phyloP scores from a whole-genome alignment of 345 rosid genomes.

The Rhizophora mangle region DNA sequence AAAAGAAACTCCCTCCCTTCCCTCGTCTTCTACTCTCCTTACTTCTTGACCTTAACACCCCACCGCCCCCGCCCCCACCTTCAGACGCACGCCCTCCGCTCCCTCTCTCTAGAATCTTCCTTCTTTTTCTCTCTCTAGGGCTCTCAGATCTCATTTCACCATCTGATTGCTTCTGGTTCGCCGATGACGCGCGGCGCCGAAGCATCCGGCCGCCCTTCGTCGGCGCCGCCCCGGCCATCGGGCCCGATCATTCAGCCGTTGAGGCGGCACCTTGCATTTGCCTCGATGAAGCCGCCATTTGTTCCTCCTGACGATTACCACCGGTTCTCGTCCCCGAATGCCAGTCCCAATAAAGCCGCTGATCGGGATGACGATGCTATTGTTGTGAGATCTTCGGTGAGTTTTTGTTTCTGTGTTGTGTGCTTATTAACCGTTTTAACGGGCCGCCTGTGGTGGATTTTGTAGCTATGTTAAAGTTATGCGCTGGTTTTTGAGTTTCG shows the following conservation, averaged over 20 bases:
- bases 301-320: slow-evolving; percentile 61
- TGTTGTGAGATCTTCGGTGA: slow-evolving; percentile 76
- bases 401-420: slow-evolving; percentile 16
- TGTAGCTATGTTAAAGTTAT: no score
- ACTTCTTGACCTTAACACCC: slow-evolving; percentile 11
- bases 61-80: background rate
- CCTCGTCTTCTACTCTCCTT: slow-evolving; percentile 26
- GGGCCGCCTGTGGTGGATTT: no score
- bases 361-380: slow-evolving; percentile 63
- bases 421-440: background rate
- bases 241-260: slow-evolving; percentile 64
- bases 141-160: background rate
- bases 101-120: slow-evolving; percentile 11
- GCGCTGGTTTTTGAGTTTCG: no score
- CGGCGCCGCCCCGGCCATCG: slow-evolving; percentile 20
- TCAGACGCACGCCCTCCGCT: background rate
- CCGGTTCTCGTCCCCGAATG: slow-evolving; percentile 45
- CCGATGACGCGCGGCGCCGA: slow-evolving; percentile 46
- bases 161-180: background rate
- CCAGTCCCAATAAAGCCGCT: slow-evolving; percentile 21
- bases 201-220: slow-evolving; percentile 41
- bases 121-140: background rate
- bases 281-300: slow-evolving; percentile 73
- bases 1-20: slow-evolving; percentile 21
- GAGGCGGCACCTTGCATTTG: slow-evolving; percentile 68